These are phyloP conservation scores for Zea luxurians DNA, from an alignment of 176 grass and related monocot genomes.

Conservation along the genomic window DNA sequence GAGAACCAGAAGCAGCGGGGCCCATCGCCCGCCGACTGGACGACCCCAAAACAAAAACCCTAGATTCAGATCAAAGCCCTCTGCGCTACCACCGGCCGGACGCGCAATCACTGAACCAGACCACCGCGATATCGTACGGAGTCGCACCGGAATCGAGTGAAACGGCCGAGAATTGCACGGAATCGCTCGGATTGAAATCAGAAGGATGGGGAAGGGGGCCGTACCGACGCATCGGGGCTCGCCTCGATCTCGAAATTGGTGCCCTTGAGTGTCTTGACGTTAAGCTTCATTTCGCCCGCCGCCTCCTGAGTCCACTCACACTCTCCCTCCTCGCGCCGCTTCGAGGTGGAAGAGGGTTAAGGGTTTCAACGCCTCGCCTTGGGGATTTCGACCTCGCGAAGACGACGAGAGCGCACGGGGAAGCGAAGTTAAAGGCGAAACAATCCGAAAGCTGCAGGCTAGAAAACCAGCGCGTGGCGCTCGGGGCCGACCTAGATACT, in stretches of 20 bases:
- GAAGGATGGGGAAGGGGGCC: neutral
- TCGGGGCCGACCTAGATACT: rapidly evolving
- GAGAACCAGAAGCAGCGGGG: neutral
- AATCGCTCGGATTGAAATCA: constrained; percentile 4
- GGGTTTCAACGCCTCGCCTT: constrained; percentile 17
- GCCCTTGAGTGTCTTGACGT: constrained; percentile 89
- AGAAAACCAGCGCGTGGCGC: too few relatives aligned
- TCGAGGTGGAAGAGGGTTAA: constrained; percentile 23
- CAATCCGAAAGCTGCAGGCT: neutral
- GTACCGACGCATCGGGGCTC: constrained; percentile 60
- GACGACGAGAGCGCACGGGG: constrained; percentile 37
- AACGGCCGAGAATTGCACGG: neutral
- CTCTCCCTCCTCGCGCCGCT: neutral
- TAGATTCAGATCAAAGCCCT: constrained; percentile 48
- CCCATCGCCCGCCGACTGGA: neutral
- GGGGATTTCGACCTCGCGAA: constrained; percentile 17
- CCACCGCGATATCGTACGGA: neutral
- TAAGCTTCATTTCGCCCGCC: constrained; percentile 68
- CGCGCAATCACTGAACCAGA: neutral
- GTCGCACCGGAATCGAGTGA: constrained; percentile 3
- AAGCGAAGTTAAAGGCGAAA: constrained; percentile 20
- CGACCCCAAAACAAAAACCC: constrained; percentile 40
- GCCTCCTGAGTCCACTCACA: neutral
- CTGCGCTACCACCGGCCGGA: neutral
- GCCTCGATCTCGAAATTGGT: constrained; percentile 90